Base-by-base conservation (phyloP, 768 basidiomycete species). In the Collybiopsis luxurians region DNA sequence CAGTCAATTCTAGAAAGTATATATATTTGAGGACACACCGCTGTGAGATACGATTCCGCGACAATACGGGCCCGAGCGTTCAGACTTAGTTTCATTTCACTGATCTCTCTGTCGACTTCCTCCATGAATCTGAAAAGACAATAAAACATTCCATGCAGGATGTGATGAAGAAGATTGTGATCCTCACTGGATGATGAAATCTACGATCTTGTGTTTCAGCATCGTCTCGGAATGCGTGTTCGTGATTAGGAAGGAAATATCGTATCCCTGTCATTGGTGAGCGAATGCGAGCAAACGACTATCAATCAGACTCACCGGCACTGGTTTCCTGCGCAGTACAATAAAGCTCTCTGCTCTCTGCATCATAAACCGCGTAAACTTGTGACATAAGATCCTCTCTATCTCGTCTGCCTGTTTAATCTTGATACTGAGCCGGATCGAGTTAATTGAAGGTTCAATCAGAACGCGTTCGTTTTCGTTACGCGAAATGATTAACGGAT, bases 341-440 rank as follows among this genome's bases (percentile, higher is more conserved):
- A 99, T 84, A 71, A 99, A 99, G 72, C 87, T 94, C 77, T 99
- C 97, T 24, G 97, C 97, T 57, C 97, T 80, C 76, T 95, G 94
- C 89, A 95, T 98, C 93, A 98, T 90, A 77, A 99, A 99, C 53
- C 97, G 82, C 21, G 95, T 97, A 72, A 99, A 98, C 72, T 98
- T 95, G 77, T 98, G 92, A 69, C 95, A 97, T 38, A 99, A 78
- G 64, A 98, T 97, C 50, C 90, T 85, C 69, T 99, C 97, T 60
- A 98, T 96, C 76, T 99, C 97, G 72, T 99, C 97, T 31, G 97
- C 95, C 70, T 99, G 97, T 72, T 99, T 99, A 70, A 99, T 98
- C 78, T 89, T 94, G 75, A 99, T 98, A 73, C 90, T 94, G 57
- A 99, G 79, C 40, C 97, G 87, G 69, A 98, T 92, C 1, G 95